Percentiles rank a stretch among this genome's conserved stretches.
phyloP scores from a whole-genome alignment of 1,284 basidiomycete genomes.

The Naganishia sp. region DNA sequence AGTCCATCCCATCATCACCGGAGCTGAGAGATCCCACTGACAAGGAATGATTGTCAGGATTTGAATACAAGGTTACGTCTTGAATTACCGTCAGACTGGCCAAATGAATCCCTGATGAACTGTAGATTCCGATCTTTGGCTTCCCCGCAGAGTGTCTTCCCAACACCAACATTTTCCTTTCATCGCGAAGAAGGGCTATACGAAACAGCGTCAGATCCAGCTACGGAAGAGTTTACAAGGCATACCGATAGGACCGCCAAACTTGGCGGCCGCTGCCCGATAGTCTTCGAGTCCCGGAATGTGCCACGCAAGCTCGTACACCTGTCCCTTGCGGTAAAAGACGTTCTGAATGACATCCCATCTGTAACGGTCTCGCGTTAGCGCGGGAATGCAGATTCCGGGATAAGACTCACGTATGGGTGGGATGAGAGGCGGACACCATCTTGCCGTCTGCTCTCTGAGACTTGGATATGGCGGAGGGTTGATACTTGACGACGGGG shows the following conservation, averaged over 20 bases:
- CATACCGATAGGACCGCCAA: conserved; percentile 85
- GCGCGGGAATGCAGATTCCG: not conserved
- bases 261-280: conserved; percentile 74
- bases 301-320: conserved; percentile 81
- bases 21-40: conserved; percentile 47
- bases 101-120: conserved; percentile 53
- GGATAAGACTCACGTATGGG: conserved; percentile 2
- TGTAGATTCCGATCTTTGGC: conserved; percentile 61
- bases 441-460: not conserved
- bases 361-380: conserved; percentile 35
- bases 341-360: conserved; percentile 56
- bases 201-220: not conserved
- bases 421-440: conserved; percentile 22
- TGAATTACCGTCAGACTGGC: conserved; percentile 53
- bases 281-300: conserved; percentile 78
- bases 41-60: not conserved
- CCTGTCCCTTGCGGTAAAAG: conserved; percentile 65
- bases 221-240: conserved; percentile 18
- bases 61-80: not conserved
- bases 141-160: conserved; percentile 68
- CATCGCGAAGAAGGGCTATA: conserved; percentile 83
- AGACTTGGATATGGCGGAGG: too few relatives aligned
- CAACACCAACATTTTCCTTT: conserved; percentile 74
- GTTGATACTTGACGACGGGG: too few relatives aligned
- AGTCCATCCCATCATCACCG: conserved; percentile 46